Evolutionary conservation across 331 rosid species (phyloP).

Genomic region (Stylosanthes scabra): DNA sequence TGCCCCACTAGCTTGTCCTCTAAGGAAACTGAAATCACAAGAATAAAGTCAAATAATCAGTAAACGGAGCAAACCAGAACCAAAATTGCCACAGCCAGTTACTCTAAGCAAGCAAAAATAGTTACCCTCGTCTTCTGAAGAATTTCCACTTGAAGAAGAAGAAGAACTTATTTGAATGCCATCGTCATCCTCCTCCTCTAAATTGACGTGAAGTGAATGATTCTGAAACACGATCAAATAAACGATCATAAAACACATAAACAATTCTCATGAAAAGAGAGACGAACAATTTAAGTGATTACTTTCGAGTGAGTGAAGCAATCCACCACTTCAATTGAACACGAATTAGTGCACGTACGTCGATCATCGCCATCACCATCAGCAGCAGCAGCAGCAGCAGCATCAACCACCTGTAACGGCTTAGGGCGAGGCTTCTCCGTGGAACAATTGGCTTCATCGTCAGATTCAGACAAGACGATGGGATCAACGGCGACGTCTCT

Average conservation of each 20-base stretch:
- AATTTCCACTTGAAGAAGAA: conserved; percentile 42
- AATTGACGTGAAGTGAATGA: conserved; percentile 35
- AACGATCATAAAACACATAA: neutral
- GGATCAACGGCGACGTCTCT: conserved; percentile 32
- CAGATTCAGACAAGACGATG: conserved; percentile 39
- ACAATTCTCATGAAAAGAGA: neutral
- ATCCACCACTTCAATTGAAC: conserved; percentile 1
- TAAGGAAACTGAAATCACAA: conserved; percentile 44
- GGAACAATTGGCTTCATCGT: conserved; percentile 29
- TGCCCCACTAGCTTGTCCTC: conserved; percentile 39
- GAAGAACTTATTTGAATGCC: conserved; percentile 36
- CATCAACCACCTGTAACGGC: conserved; percentile 39
- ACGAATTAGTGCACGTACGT: conserved; percentile 15
- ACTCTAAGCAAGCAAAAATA: conserved; percentile 16
- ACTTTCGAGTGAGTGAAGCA: conserved; percentile 47
- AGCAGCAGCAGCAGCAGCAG: neutral
- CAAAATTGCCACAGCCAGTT: neutral
- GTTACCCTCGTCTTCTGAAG: conserved; percentile 48
- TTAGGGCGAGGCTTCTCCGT: conserved; percentile 27
- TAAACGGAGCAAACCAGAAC: conserved; percentile 7
- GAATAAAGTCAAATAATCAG: conserved; percentile 3
- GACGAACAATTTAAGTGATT: conserved; percentile 24
- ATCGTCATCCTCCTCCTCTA: conserved; percentile 42
- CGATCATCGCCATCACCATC: conserved; percentile 9
- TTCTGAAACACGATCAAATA: conserved; percentile 40